These are phyloP conservation scores for Coelastrella sp. DNA, from an alignment of 139 green algal genomes.

Conservation along the genomic window DNA sequence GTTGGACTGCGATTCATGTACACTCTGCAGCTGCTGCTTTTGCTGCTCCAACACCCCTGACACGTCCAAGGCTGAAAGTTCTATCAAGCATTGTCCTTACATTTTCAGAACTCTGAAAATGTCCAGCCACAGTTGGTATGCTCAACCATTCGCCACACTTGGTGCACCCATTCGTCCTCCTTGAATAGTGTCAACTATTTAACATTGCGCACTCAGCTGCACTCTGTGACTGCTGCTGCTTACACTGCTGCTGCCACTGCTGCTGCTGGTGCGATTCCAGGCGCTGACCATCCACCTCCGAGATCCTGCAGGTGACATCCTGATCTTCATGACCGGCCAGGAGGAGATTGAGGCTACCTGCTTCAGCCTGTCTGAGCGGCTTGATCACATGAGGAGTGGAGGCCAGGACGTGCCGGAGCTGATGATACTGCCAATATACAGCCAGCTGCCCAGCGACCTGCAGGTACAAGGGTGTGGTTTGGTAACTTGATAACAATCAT, in stretches of 20 bases:
- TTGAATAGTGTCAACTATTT: too few relatives aligned
- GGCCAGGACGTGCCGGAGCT: slow-evolving; percentile 74
- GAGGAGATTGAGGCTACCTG: slow-evolving; percentile 98
- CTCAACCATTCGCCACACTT: too few relatives aligned
- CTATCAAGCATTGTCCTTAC: too few relatives aligned
- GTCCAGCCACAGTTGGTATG: too few relatives aligned
- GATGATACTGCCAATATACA: slow-evolving; percentile 97
- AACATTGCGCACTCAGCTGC: background rate
- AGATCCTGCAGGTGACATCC: slow-evolving; percentile 93
- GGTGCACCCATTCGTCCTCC: too few relatives aligned
- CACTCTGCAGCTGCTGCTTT: too few relatives aligned
- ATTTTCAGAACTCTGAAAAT: too few relatives aligned
- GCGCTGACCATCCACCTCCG: slow-evolving; percentile 94
- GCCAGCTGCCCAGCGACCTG: slow-evolving; percentile 90
- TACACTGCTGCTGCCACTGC: too few relatives aligned
- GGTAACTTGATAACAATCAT: background rate
- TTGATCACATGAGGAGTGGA: slow-evolving; percentile 72
- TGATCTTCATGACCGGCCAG: slow-evolving; percentile 98
- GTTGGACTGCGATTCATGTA: too few relatives aligned
- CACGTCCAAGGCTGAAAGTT: too few relatives aligned
- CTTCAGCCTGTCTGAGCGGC: slow-evolving; percentile 84
- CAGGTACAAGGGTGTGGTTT: slow-evolving; percentile 57
- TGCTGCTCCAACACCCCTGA: too few relatives aligned
- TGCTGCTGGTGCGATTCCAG: slow-evolving; percentile 56
- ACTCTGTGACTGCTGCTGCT: background rate